Evolutionary conservation across 2,329 filamentous ascomycete genomes (phyloP).

Genomic region (Aspergillus unguis): DNA sequence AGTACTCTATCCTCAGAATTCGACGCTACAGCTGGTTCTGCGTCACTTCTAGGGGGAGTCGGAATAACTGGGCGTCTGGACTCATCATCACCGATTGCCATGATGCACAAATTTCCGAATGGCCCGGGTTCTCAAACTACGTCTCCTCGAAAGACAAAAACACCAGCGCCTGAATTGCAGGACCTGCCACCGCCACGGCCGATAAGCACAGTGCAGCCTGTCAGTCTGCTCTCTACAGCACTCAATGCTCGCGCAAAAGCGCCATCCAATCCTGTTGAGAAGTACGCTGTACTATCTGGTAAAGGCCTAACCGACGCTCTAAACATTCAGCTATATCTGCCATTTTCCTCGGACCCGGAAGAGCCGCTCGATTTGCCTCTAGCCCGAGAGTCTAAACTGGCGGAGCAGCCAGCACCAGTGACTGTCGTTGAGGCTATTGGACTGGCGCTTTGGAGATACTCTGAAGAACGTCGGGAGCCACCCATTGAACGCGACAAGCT

Average conservation of each 20-base stretch:
- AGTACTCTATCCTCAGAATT: slow-evolving; percentile 54
- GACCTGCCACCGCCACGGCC: slow-evolving; percentile 59
- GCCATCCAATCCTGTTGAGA: slow-evolving; percentile 59
- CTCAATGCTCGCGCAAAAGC: slow-evolving; percentile 56
- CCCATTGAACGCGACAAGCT: slow-evolving; percentile 50
- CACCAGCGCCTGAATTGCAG: slow-evolving; percentile 50
- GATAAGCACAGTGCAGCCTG: slow-evolving; percentile 56
- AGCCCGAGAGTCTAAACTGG: slow-evolving; percentile 54
- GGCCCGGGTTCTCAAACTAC: slow-evolving; percentile 32
- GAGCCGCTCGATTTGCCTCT: slow-evolving; percentile 59
- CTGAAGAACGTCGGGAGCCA: slow-evolving; percentile 57
- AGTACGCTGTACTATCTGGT: slow-evolving; percentile 58
- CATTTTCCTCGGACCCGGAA: slow-evolving; percentile 55
- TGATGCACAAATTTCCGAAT: slow-evolving; percentile 40
- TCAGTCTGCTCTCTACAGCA: slow-evolving; percentile 58
- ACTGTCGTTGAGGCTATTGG: slow-evolving; percentile 63
- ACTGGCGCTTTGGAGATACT: slow-evolving; percentile 59
- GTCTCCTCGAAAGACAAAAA: slow-evolving; percentile 53
- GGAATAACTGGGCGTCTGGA: slow-evolving; percentile 44
- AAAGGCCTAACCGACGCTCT: slow-evolving; percentile 59
- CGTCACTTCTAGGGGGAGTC: slow-evolving; percentile 54
- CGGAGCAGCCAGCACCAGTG: slow-evolving; percentile 45
- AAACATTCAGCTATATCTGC: slow-evolving; percentile 62
- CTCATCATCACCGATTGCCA: slow-evolving; percentile 49
- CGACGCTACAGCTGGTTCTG: slow-evolving; percentile 54